These are phyloP conservation scores for Suillus lakei DNA, from an alignment of 768 basidiomycete species.

Conservation along the genomic window DNA sequence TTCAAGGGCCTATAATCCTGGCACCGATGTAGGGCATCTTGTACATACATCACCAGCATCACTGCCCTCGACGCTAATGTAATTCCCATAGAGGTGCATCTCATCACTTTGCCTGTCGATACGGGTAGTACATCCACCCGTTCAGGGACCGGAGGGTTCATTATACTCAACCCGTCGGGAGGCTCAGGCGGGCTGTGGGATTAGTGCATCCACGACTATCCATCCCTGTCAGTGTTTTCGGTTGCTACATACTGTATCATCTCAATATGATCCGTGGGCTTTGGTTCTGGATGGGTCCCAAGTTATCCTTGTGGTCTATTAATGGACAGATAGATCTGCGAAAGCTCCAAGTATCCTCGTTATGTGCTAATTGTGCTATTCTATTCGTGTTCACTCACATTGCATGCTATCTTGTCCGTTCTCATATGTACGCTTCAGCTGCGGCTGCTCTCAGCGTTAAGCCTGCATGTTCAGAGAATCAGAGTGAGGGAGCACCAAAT, in stretches of 20 bases:
- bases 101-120: background rate
- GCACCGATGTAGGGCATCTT: background rate
- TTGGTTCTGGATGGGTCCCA: background rate
- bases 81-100: background rate
- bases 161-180: constrained; percentile 4
- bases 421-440: background rate
- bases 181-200: constrained; percentile 9
- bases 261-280: constrained; percentile 26
- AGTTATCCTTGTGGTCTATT: constrained; percentile 9
- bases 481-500: background rate
- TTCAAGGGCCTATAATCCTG: constrained; percentile 61
- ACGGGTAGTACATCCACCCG: background rate
- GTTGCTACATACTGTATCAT: constrained; percentile 27
- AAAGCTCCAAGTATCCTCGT: background rate
- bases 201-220: constrained; percentile 30
- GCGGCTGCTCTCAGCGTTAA: too few species aligned
- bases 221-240: constrained; percentile 27
- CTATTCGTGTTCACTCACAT: background rate
- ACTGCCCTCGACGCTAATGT: background rate
- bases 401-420: background rate
- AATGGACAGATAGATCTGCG: constrained; percentile 9
- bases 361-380: background rate
- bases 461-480: background rate
- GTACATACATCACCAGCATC: background rate
- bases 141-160: constrained; percentile 14